A percentile compares a stretch with the other conserved stretches of the same genome.
These are phyloP conservation scores for Pinus albicaulis DNA, from an alignment of 75 land plant species.

Conservation along the genomic window DNA sequence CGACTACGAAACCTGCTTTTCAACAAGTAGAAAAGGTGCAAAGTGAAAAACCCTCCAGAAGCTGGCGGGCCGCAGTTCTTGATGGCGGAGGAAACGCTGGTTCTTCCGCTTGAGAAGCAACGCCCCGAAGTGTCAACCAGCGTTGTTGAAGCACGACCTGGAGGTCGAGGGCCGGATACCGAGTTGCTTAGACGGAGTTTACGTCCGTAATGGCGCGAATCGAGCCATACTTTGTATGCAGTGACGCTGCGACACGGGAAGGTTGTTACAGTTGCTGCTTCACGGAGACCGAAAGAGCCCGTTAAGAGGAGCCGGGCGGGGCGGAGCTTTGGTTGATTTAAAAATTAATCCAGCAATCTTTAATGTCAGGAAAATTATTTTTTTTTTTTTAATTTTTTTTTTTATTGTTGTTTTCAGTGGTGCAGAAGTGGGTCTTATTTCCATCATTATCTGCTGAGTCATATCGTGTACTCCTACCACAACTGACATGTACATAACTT, in stretches of 20 bases:
- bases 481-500: too few relatives aligned
- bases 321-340: slow-evolving; percentile 46
- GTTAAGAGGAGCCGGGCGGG: slow-evolving; percentile 44
- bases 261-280: slow-evolving; percentile 60
- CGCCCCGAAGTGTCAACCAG: slow-evolving; percentile 40
- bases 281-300: slow-evolving; percentile 54
- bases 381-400: too few relatives aligned
- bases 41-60: slow-evolving; percentile 50
- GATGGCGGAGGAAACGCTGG: slow-evolving; percentile 35
- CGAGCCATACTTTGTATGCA: slow-evolving; percentile 83
- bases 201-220: slow-evolving; percentile 80
- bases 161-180: slow-evolving; percentile 61
- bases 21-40: too few relatives aligned
- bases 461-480: too few relatives aligned
- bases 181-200: slow-evolving; percentile 38
- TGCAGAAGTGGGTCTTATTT: too few relatives aligned
- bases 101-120: slow-evolving; percentile 20
- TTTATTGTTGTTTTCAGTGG: too few relatives aligned
- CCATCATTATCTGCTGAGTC: too few relatives aligned
- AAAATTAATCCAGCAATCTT: too few relatives aligned
- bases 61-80: slow-evolving; percentile 22
- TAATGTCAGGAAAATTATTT: too few relatives aligned
- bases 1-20: too few relatives aligned
- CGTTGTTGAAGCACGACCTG: slow-evolving; percentile 30
- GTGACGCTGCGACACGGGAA: slow-evolving; percentile 20